Evolutionary conservation across 768 basidiomycete genomes (phyloP).

Genomic region (Boletus edulis): DNA sequence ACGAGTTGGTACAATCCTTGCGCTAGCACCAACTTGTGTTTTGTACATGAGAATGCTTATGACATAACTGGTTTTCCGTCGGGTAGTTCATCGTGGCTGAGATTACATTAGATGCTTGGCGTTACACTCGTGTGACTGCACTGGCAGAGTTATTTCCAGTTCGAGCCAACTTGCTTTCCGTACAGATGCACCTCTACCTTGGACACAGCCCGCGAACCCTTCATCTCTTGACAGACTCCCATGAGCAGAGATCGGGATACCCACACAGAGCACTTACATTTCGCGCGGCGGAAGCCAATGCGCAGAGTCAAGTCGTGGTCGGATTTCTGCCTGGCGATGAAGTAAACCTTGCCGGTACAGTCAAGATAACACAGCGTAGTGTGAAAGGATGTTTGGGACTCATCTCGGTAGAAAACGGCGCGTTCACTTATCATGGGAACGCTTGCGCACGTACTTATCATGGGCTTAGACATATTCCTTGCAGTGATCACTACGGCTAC

Average conservation of each 20-base stretch:
- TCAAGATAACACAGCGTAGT: slow-evolving; percentile 66
- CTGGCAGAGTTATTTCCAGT: not conserved
- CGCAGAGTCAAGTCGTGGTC: slow-evolving; percentile 74
- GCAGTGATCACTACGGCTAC: slow-evolving; percentile 75
- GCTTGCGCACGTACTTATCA: slow-evolving; percentile 3
- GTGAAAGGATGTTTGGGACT: slow-evolving; percentile 85
- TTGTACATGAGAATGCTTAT: not conserved
- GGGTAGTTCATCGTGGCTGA: too few species aligned
- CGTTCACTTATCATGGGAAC: slow-evolving; percentile 19
- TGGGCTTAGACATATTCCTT: slow-evolving; percentile 72
- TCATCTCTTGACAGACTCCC: slow-evolving; percentile 67
- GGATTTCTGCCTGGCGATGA: slow-evolving; percentile 78
- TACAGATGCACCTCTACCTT: slow-evolving; percentile 71
- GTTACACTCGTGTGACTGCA: not conserved
- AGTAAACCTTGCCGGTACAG: slow-evolving; percentile 61
- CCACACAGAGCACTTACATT: slow-evolving; percentile 69
- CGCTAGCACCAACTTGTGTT: not conserved
- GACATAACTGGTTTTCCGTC: too few species aligned
- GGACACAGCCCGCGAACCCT: slow-evolving; percentile 65
- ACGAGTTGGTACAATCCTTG: not conserved
- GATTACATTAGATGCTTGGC: too few species aligned
- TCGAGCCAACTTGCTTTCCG: not conserved
- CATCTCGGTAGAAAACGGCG: slow-evolving; percentile 70
- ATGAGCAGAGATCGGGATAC: slow-evolving; percentile 60
- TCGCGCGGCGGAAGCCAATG: slow-evolving; percentile 51